phyloP scores from a whole-genome alignment of 208 protist genomes.

The Paratrypanosoma confusum region DNA sequence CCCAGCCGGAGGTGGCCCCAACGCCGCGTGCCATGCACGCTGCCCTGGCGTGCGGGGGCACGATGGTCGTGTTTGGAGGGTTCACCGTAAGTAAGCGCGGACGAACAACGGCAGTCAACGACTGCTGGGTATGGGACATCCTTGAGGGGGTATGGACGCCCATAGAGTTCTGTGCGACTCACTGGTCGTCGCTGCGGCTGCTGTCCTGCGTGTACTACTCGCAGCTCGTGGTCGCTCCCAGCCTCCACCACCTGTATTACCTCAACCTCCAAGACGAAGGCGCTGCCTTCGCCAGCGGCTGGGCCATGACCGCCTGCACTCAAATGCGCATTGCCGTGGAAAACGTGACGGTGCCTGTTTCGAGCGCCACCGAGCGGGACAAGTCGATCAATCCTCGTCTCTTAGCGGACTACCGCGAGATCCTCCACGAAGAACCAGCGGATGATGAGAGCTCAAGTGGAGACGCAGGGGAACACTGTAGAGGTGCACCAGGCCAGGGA shows the following conservation, averaged over 20 bases:
- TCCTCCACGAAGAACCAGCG: too few relatives aligned
- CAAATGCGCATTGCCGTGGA: too few relatives aligned
- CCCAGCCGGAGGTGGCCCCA: not conserved
- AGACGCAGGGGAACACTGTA: too few relatives aligned
- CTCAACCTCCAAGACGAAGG: conserved; percentile 8
- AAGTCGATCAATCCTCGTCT: too few relatives aligned
- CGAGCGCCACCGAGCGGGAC: too few relatives aligned
- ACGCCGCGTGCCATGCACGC: conserved; percentile 13
- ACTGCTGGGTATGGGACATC: conserved; percentile 16
- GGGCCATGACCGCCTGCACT: too few relatives aligned
- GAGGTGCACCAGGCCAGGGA: too few relatives aligned
- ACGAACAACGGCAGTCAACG: not conserved
- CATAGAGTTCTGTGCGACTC: conserved; percentile 4
- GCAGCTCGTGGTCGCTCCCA: conserved; percentile 7
- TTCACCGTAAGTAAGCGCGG: conserved; percentile 6
- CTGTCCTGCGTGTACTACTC: conserved; percentile 9
- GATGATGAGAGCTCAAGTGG: too few relatives aligned
- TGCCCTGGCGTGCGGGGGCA: conserved; percentile 5
- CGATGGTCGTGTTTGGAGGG: conserved; percentile 17
- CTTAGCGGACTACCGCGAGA: too few relatives aligned
- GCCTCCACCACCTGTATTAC: conserved; percentile 2
- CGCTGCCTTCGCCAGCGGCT: too few relatives aligned
- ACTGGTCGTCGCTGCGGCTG: not conserved
- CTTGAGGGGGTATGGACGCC: conserved; percentile 3
- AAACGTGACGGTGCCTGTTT: too few relatives aligned